A percentile compares a stretch with the other conserved stretches of the same genome.
phyloP scores from a whole-genome alignment of 129 eudicot species.

The Lactuca sativa region DNA sequence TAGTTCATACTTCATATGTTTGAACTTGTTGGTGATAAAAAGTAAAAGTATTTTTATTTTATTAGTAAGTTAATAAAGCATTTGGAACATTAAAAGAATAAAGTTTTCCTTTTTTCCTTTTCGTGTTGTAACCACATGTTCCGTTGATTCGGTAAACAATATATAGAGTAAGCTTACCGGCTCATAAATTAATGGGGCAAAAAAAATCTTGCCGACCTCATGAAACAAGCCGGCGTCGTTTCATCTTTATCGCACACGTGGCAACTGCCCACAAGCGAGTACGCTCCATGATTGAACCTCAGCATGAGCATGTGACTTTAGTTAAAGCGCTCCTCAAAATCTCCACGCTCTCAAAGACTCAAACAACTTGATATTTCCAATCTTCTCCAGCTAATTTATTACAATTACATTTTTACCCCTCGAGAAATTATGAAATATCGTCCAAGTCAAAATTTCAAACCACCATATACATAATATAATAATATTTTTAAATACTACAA shows the following conservation, averaged over 20 bases:
- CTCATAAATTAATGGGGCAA: constrained; percentile 12
- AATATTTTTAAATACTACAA: neutral
- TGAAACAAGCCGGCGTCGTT: constrained; percentile 18
- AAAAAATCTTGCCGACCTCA: constrained; percentile 35
- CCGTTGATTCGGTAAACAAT: constrained; percentile 13
- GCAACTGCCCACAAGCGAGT: constrained; percentile 27
- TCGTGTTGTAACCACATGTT: neutral
- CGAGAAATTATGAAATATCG: neutral
- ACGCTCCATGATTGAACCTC: constrained; percentile 10
- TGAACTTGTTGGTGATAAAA: no score
- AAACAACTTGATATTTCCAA: constrained; percentile 26
- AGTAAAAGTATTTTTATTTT: no score
- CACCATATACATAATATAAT: neutral
- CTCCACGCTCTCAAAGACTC: constrained; percentile 4
- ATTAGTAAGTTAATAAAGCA: neutral
- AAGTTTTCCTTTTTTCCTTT: neutral
- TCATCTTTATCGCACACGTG: constrained; percentile 34
- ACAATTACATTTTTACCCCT: constrained; percentile 11
- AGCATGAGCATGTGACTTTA: constrained; percentile 39
- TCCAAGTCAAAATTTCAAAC: neutral
- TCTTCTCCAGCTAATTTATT: constrained; percentile 8
- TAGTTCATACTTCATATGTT: no score
- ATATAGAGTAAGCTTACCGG: constrained; percentile 19
- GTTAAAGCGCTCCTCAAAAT: constrained; percentile 22
- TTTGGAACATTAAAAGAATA: neutral